phyloP scores from a whole-genome alignment of 2,329 filamentous ascomycete genomes.

The Lachnellula subtilissima region DNA sequence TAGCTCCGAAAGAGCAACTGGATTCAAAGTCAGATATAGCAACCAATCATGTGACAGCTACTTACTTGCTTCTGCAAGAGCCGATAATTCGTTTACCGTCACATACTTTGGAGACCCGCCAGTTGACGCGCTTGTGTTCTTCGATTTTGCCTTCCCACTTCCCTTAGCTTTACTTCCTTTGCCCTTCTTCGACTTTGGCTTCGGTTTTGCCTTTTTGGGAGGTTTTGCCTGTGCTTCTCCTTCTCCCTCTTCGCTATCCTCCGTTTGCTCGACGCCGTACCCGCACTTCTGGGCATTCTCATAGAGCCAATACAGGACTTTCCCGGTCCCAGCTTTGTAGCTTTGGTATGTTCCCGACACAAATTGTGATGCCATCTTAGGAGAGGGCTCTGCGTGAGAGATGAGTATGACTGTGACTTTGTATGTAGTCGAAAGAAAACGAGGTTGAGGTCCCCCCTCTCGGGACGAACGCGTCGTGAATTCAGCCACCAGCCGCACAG shows the following conservation, averaged over 20 bases:
- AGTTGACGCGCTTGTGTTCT: neutral
- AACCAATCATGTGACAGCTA: neutral
- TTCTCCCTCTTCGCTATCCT: neutral
- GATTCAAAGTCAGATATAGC: neutral
- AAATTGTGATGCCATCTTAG: neutral
- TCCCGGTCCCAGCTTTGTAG: neutral
- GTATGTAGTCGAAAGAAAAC: too few relatives aligned
- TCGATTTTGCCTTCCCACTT: neutral
- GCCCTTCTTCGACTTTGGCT: neutral
- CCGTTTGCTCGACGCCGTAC: neutral
- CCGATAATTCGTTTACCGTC: neutral
- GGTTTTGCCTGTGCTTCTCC: neutral
- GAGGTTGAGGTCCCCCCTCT: too few relatives aligned
- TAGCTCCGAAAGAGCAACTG: neutral
- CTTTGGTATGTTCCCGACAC: neutral
- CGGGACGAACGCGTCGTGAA: too few relatives aligned
- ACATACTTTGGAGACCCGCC: neutral
- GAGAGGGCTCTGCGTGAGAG: neutral
- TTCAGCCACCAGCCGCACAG: too few relatives aligned
- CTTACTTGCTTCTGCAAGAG: neutral
- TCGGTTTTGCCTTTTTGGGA: neutral
- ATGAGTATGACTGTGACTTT: too few relatives aligned
- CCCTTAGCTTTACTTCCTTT: neutral
- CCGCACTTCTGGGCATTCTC: neutral
- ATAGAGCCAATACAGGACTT: neutral